Percentiles rank a stretch among this genome's conserved stretches.
phyloP scores from a whole-genome alignment of 2,329 filamentous ascomycete genomes.

The Alternaria solani region DNA sequence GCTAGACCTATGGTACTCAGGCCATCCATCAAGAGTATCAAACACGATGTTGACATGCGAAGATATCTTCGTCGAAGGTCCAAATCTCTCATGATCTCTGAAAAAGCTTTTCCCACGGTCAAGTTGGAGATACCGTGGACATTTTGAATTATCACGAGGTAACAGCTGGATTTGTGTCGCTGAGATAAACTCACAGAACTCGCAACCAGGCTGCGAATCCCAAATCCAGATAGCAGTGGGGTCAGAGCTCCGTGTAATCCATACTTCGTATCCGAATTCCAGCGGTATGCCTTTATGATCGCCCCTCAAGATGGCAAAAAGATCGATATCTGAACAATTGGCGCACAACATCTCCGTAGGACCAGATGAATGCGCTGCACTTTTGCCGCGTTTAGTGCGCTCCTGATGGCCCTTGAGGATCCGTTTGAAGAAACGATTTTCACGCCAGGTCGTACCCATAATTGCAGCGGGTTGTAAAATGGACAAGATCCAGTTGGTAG shows the following conservation, averaged over 20 bases:
- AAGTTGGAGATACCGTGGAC: background rate
- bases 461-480: no score
- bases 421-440: no score
- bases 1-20: background rate
- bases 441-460: no score
- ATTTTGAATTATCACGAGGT: background rate
- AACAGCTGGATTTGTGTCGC: background rate
- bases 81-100: background rate
- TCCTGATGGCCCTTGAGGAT: accelerated
- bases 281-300: background rate
- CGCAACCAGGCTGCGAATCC: background rate
- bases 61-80: background rate
- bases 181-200: background rate
- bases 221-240: background rate
- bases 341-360: background rate
- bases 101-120: background rate
- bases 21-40: background rate
- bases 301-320: background rate
- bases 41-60: background rate
- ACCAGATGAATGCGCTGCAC: background rate
- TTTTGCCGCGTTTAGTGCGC: background rate
- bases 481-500: accelerated
- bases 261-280: background rate
- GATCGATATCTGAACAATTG: background rate
- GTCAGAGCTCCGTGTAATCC: background rate